phyloP scores from a whole-genome alignment of 352 stramenopile genomes.

The Phytophthora pseudosyringae region DNA sequence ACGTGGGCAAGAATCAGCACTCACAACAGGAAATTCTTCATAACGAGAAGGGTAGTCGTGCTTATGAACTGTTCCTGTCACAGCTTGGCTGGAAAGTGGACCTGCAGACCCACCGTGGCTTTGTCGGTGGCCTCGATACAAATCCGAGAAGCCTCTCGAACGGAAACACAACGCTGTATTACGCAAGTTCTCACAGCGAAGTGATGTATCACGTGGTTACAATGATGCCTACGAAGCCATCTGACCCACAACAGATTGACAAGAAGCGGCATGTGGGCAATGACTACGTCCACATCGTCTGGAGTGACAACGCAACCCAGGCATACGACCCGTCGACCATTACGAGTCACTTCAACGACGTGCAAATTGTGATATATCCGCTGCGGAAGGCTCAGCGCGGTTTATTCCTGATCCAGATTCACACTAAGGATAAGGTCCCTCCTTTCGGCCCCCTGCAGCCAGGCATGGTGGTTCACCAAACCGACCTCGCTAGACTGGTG shows the following conservation, averaged over 20 bases:
- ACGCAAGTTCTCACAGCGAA: constrained; percentile 82
- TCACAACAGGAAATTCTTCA: constrained; percentile 82
- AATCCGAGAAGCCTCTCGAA: constrained; percentile 88
- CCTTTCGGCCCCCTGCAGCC: constrained; percentile 83
- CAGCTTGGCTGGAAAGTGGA: constrained; percentile 85
- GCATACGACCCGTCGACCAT: constrained; percentile 87
- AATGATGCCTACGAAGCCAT: constrained; percentile 86
- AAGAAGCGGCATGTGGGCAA: constrained; percentile 91
- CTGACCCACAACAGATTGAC: constrained; percentile 87
- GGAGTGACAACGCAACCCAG: constrained; percentile 81
- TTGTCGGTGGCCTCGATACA: constrained; percentile 75
- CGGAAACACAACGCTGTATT: constrained; percentile 75
- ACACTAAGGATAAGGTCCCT: constrained; percentile 84
- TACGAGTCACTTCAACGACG: constrained; percentile 90
- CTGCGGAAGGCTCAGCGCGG: constrained; percentile 66
- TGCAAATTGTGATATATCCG: constrained; percentile 88
- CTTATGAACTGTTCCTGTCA: constrained; percentile 75
- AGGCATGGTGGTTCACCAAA: constrained; percentile 83
- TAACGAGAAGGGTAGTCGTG: constrained; percentile 70
- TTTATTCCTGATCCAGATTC: constrained; percentile 79
- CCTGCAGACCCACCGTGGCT: constrained; percentile 71
- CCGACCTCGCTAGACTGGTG: constrained; percentile 73
- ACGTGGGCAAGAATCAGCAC: constrained; percentile 77
- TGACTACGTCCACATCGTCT: constrained; percentile 89
- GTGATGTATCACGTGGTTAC: constrained; percentile 90